Evolutionary conservation across 1,284 basidiomycete species (phyloP).

Genomic region (Fomitopsis palustris): DNA sequence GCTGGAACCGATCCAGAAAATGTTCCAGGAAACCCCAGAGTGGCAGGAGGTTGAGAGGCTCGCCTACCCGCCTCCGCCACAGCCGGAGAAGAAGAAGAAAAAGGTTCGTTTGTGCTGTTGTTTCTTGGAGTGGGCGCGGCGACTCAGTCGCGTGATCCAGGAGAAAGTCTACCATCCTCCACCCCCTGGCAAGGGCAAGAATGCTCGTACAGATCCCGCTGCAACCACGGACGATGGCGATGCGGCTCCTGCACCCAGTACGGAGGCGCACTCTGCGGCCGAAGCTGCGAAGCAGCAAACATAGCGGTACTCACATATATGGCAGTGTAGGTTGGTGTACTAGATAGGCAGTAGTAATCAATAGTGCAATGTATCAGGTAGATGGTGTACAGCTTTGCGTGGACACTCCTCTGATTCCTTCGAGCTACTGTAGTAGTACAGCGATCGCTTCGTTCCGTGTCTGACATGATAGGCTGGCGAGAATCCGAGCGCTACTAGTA

Average conservation of each 20-base stretch:
- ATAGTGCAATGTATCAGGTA: not conserved
- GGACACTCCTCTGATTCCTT: too few relatives aligned
- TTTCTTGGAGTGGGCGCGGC: not conserved
- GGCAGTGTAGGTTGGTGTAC: not conserved
- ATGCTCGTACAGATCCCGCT: slow-evolving; percentile 31
- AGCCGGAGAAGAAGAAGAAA: slow-evolving; percentile 64
- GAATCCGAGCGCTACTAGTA: too few relatives aligned
- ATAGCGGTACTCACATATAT: not conserved
- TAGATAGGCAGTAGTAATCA: not conserved
- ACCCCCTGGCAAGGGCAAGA: slow-evolving; percentile 72
- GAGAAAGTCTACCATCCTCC: slow-evolving; percentile 78
- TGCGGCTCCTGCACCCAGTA: slow-evolving; percentile 5
- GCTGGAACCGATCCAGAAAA: slow-evolving; percentile 78
- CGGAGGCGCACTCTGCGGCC: slow-evolving; percentile 10
- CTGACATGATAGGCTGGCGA: too few relatives aligned
- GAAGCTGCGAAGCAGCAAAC: slow-evolving; percentile 16
- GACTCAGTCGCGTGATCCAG: slow-evolving; percentile 30
- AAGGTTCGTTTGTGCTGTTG: slow-evolving; percentile 32
- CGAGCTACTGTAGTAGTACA: not conserved
- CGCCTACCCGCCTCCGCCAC: slow-evolving; percentile 82
- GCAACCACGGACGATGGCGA: slow-evolving; percentile 7
- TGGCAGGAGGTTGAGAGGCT: slow-evolving; percentile 78
- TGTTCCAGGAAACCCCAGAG: slow-evolving; percentile 74
- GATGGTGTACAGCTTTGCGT: too few relatives aligned
- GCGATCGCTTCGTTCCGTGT: too few relatives aligned